These are phyloP conservation scores for Saksenaea oblongispora DNA, from an alignment of 371 early-diverging fungal genomes.

Conservation along the genomic window DNA sequence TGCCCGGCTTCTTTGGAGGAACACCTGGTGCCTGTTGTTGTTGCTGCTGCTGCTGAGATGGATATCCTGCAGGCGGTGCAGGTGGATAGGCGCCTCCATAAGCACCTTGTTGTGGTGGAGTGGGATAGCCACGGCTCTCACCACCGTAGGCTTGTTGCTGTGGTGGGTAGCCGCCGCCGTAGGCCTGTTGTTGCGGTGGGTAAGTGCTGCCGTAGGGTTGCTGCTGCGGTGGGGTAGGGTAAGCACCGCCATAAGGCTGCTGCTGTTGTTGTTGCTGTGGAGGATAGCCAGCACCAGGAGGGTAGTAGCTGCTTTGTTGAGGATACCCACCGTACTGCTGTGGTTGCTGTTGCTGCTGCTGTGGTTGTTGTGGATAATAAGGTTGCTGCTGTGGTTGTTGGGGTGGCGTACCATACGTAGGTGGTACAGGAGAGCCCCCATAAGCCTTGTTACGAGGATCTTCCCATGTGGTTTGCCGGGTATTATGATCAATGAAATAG, in stretches of 20 bases:
- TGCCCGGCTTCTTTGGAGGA: conserved; percentile 16
- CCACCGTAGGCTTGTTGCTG: conserved; percentile 11
- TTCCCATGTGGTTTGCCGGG: conserved; percentile 65
- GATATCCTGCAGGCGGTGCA: neutral
- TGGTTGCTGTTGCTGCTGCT: conserved; percentile 15
- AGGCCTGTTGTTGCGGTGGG: conserved; percentile 8
- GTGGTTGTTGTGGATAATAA: conserved; percentile 13
- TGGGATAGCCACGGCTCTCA: neutral
- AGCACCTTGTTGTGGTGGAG: neutral
- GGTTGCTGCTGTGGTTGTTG: conserved; percentile 11
- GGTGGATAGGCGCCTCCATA: neutral
- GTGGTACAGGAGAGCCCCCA: conserved; percentile 23
- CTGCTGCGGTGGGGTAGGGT: conserved; percentile 8
- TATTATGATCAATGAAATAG: conserved; percentile 64
- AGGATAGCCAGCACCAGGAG: neutral
- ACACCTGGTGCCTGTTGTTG: neutral
- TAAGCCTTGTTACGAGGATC: conserved; percentile 38
- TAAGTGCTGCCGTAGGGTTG: neutral
- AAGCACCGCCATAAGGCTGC: neutral
- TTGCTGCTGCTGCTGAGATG: neutral
- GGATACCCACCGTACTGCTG: conserved; percentile 11
- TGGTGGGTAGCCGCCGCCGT: conserved; percentile 5
- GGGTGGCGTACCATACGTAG: conserved; percentile 13
- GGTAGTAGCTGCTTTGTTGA: conserved; percentile 2
- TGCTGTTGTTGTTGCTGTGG: conserved; percentile 5